A percentile compares a stretch with the other conserved stretches of the same genome.
phyloP scores from a whole-genome alignment of 441 rosid species.

The Aleurites moluccanus region DNA sequence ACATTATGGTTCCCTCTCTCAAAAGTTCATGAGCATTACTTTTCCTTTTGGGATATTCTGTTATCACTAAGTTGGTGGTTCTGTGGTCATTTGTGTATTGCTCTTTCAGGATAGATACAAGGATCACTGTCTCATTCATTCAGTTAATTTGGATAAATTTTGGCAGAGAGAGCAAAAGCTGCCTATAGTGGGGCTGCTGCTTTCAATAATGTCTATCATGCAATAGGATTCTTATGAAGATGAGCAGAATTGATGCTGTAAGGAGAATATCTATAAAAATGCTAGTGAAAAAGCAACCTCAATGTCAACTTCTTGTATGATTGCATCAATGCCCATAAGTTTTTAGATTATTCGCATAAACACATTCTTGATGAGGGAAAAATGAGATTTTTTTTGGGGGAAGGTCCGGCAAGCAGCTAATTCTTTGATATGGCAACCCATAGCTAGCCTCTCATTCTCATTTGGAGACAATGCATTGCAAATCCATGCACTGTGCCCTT shows the following conservation, averaged over 20 bases:
- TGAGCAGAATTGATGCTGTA: conserved; percentile 50
- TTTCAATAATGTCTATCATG: conserved; percentile 27
- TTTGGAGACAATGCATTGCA: conserved; percentile 9
- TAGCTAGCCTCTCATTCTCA: conserved; percentile 14
- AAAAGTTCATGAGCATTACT: conserved; percentile 1
- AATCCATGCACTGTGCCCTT: conserved; percentile 23
- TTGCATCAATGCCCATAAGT: conserved; percentile 50
- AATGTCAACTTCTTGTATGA: conserved; percentile 40
- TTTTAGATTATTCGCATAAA: conserved; percentile 36
- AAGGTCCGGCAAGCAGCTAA: conserved; percentile 26
- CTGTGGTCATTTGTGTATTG: conserved; percentile 8
- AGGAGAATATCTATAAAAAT: conserved; percentile 40
- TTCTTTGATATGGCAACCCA: conserved; percentile 29
- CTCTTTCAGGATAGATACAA: conserved; percentile 25
- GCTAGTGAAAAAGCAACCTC: conserved; percentile 34
- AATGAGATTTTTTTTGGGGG: conserved; percentile 15
- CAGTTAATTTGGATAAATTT: conserved; percentile 36
- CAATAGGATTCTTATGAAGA: conserved; percentile 38
- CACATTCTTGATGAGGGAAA: conserved; percentile 28
- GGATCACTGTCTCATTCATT: conserved; percentile 28
- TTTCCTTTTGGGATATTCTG: conserved; percentile 17
- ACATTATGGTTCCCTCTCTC: conserved; percentile 7
- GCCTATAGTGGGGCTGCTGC: conserved; percentile 29
- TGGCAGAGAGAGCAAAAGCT: conserved; percentile 26
- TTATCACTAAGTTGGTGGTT: conserved; percentile 19